Evolutionary conservation across 2,329 filamentous ascomycete genomes (phyloP).

Genomic region (Samsoniella hepiali): DNA sequence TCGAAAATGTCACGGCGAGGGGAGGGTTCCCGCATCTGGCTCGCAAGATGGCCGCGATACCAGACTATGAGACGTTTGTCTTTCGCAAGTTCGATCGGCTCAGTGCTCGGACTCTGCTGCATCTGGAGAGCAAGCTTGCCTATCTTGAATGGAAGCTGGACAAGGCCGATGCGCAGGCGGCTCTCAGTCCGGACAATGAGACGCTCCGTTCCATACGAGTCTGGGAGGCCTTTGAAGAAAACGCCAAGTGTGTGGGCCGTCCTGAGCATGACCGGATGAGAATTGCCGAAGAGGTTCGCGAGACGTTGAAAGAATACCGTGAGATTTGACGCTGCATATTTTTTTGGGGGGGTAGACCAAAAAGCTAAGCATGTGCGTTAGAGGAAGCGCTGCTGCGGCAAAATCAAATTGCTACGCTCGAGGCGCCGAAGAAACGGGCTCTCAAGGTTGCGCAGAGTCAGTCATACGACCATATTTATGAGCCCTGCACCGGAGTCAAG

Average conservation of each 20-base stretch:
- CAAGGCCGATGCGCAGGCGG: constrained; percentile 3
- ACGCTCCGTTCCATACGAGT: neutral
- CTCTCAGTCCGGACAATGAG: constrained; percentile 12
- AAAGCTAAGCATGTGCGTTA: neutral
- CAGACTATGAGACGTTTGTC: constrained; percentile 18
- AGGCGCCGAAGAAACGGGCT: neutral
- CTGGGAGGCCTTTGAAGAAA: constrained; percentile 17
- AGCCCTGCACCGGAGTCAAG: neutral
- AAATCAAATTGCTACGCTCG: neutral
- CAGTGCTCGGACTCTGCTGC: constrained; percentile 1
- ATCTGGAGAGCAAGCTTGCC: constrained; percentile 11
- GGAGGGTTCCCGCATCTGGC: neutral
- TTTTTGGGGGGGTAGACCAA: neutral
- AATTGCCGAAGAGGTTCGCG: neutral
- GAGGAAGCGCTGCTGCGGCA: constrained; percentile 6
- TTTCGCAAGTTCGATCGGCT: constrained; percentile 18
- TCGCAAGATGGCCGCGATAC: neutral
- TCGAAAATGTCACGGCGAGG: neutral
- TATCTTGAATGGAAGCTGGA: constrained; percentile 7
- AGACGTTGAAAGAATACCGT: neutral
- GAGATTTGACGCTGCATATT: neutral
- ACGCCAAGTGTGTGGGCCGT: neutral
- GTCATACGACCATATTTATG: neutral
- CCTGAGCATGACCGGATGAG: neutral
- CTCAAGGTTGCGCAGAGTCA: neutral